A percentile compares a stretch with the other conserved stretches of the same genome.
Evolutionary conservation across 2,329 filamentous ascomycete species (phyloP).

Genomic region (Podosphaera leucotricha): DNA sequence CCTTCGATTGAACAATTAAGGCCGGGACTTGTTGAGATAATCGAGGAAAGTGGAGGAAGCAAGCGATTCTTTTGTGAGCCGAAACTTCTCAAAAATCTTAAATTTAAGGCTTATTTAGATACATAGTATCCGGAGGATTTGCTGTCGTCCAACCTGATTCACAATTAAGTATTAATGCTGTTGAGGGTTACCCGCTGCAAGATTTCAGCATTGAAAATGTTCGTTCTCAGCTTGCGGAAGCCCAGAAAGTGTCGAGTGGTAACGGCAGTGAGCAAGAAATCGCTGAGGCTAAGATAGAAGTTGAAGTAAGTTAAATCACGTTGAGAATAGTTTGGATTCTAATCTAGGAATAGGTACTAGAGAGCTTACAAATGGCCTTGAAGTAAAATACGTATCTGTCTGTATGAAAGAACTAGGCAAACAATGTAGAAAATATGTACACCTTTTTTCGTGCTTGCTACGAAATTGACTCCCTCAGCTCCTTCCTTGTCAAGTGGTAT

Average conservation of each 20-base stretch:
- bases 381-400: no score
- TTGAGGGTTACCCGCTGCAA: conserved; percentile 83
- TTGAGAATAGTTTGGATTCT: no score
- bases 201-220: conserved; percentile 89
- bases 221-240: conserved; percentile 73
- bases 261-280: conserved; percentile 89
- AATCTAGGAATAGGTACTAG: no score
- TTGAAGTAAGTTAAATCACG: conserved; percentile 45
- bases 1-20: conserved; percentile 97
- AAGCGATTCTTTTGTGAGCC: conserved; percentile 92
- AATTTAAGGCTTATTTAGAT: not conserved
- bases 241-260: conserved; percentile 81
- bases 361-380: no score
- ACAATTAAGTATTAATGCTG: conserved; percentile 88
- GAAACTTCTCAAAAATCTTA: no score
- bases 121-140: conserved; percentile 77
- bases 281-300: conserved; percentile 96
- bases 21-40: conserved; percentile 81
- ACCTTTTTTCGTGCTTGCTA: no score
- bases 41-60: conserved; percentile 70
- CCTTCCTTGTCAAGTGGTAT: no score
- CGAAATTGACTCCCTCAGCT: no score
- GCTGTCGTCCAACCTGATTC: conserved; percentile 93
- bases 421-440: no score
- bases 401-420: no score